These are phyloP conservation scores for Chloromonas sp. DNA, from an alignment of 163 green algal species.

Conservation along the genomic window DNA sequence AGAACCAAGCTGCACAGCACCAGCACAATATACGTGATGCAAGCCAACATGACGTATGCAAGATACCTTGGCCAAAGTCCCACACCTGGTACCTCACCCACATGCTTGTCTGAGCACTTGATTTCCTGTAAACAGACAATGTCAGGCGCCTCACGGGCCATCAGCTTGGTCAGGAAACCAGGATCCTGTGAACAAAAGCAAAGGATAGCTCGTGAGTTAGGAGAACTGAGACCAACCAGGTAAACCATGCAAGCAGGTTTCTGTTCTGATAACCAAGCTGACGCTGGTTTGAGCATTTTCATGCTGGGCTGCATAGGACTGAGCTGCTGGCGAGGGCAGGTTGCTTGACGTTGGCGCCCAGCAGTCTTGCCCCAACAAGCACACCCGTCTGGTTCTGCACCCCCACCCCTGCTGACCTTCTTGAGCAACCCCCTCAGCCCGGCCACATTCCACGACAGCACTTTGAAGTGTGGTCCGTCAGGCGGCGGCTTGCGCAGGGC, in stretches of 20 bases:
- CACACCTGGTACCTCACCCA: not conserved
- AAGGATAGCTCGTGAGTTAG: not conserved
- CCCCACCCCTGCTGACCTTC: not conserved
- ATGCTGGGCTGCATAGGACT: not conserved
- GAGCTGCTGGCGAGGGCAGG: not conserved
- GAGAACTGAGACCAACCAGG: not conserved
- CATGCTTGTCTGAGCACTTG: constrained; percentile 66
- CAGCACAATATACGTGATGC: not conserved
- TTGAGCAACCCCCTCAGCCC: not conserved
- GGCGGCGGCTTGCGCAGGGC: not conserved
- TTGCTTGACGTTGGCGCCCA: not conserved
- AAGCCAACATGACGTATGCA: not conserved
- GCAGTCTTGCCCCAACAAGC: not conserved
- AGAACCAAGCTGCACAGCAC: constrained; percentile 26
- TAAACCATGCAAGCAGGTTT: not conserved
- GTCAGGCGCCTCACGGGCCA: constrained; percentile 53
- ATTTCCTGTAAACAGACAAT: constrained; percentile 76
- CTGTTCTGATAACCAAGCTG: no score
- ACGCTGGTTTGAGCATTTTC: no score
- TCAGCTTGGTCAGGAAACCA: constrained; percentile 42
- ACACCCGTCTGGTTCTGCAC: not conserved
- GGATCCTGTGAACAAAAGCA: constrained; percentile 31
- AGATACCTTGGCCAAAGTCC: not conserved
- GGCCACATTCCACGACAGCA: not conserved
- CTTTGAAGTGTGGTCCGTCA: not conserved